Evolutionary conservation across 345 rosid species (phyloP).

Genomic region (Salix suchowensis): DNA sequence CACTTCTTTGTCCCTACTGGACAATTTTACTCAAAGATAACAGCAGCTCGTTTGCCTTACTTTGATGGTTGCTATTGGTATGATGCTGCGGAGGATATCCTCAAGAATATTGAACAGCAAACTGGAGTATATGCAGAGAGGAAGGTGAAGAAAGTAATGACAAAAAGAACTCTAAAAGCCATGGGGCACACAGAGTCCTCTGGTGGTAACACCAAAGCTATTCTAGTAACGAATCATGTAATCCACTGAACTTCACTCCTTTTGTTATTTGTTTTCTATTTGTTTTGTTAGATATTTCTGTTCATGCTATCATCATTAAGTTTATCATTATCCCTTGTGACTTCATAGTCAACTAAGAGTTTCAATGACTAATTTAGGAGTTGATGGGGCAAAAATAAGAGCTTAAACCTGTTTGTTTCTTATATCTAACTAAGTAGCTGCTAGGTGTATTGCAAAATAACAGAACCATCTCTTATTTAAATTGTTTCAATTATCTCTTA

Average conservation of each 20-base stretch:
- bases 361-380: not conserved
- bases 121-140: slow-evolving; percentile 14
- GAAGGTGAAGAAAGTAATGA: slow-evolving; percentile 25
- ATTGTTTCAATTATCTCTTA: not conserved
- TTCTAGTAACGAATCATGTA: slow-evolving; percentile 51
- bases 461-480: not conserved
- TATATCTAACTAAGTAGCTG: not conserved
- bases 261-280: not conserved
- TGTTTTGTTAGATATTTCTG: not conserved
- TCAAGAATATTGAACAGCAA: slow-evolving; percentile 27
- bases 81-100: slow-evolving; percentile 30
- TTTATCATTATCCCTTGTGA: not conserved
- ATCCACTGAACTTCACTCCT: not conserved
- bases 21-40: slow-evolving; percentile 25
- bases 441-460: not conserved
- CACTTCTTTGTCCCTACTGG: slow-evolving; percentile 36
- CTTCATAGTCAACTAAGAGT: not conserved
- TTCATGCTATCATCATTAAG: not conserved
- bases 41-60: slow-evolving; percentile 52
- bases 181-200: slow-evolving; percentile 41
- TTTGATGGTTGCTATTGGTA: slow-evolving; percentile 61
- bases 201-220: slow-evolving; percentile 37
- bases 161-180: slow-evolving; percentile 33
- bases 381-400: not conserved
- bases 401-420: not conserved